Evolutionary conservation across 2,329 filamentous ascomycete genomes (phyloP).

Genomic region (Domatiomyces catenatus): DNA sequence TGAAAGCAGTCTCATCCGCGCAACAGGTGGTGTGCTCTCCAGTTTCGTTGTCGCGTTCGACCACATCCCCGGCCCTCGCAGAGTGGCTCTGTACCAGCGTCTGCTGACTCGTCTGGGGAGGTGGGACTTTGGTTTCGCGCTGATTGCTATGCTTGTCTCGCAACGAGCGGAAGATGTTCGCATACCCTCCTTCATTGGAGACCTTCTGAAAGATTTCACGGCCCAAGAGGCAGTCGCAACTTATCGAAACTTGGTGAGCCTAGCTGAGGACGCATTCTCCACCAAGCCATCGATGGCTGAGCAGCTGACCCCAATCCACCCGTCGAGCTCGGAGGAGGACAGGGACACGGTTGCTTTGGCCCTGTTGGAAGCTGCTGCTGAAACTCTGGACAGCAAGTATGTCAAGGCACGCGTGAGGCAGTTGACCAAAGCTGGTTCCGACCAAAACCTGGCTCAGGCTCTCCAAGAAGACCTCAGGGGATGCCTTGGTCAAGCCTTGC

Average conservation of each 20-base stretch:
- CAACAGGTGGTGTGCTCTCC: constrained; percentile 75
- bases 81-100: constrained; percentile 67
- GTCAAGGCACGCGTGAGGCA: constrained; percentile 7
- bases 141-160: constrained; percentile 81
- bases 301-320: constrained; percentile 49
- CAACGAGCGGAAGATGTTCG: constrained; percentile 65
- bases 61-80: constrained; percentile 78
- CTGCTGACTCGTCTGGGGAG: constrained; percentile 73
- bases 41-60: constrained; percentile 95
- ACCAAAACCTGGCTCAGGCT: not conserved
- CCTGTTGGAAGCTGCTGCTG: constrained; percentile 22
- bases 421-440: constrained; percentile 3
- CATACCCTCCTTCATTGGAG: constrained; percentile 58
- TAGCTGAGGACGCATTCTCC: constrained; percentile 61
- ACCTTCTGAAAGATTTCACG: constrained; percentile 57
- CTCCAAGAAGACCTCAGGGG: constrained; percentile 14
- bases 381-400: constrained; percentile 8
- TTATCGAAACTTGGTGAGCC: constrained; percentile 58
- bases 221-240: constrained; percentile 61
- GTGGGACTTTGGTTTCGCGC: constrained; percentile 72
- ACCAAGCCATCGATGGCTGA: constrained; percentile 60
- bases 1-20: constrained; percentile 49
- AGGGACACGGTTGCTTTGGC: constrained; percentile 26
- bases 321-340: constrained; percentile 16
- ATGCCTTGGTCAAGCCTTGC: constrained; percentile 17